Base-by-base conservation (phyloP, 2,329 filamentous ascomycete genomes). In the Cladophialophora psammophila region DNA sequence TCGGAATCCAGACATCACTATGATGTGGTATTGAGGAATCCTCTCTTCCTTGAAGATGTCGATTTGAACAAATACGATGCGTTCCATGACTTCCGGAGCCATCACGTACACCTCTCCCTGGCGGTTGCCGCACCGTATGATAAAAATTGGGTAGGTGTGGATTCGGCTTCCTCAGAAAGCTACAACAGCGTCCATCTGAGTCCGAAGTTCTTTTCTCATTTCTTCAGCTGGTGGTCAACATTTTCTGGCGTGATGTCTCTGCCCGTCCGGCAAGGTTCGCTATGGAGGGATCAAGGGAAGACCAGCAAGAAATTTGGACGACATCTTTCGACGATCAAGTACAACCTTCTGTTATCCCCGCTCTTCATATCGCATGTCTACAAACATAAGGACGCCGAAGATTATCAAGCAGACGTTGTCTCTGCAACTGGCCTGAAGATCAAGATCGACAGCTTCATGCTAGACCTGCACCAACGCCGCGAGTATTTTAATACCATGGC, bases 241-340 rank as follows among this genome's bases (percentile, higher is more conserved):
- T 99, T 99, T 79, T 93, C 93, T 8, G 94, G 94, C 1, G 91
- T 94, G 8, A 93, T 98, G 89, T 96, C 94, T 10, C 84, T 99
- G 34, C 96, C 95, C 10, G 91, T 99, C 65, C 92, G 95, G 0
- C 96, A 99, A 81, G 95, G 95, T 15, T 86, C 87, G 55, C 85
- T 99, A 2, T 99, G 94, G 89, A 94, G 94, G 5, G 93, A 93
- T 0, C 87, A 93, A 31, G 95, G 97, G 73, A 97, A 97, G 83
- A 95, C 93, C 54, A 97, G 93, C 83, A 99, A 99, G 81, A 99
- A 99, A 77, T 99, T 99, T 77, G 94, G 94, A 13, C 88, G 95
- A 58, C 96, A 99, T 79, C 83, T 99, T 69, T 94, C 93, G n/a
- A 99, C 96, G 8, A 94, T 99, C 83, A 99, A 99, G 82, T 98